Base-by-base conservation (phyloP, 768 basidiomycete genomes). In the Pleurotus citrinopileatus region DNA sequence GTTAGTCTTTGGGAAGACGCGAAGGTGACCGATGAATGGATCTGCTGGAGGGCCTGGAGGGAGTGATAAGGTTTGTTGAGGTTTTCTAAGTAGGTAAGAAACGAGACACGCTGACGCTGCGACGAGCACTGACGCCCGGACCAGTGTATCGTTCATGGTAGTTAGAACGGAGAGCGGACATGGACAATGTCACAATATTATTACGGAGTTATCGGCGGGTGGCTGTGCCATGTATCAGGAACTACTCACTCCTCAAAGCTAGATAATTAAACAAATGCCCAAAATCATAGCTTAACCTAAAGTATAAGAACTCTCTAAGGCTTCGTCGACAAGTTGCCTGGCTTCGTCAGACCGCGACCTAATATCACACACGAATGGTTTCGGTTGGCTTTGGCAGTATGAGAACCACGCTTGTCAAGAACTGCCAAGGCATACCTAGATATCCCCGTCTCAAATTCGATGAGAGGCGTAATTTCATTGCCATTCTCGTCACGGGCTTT, bases 361-460 rank as follows among this genome's bases (percentile, higher is more conserved):
- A 13, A 60, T 60, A 15, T 38, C 19, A 19, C 59, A 60, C 7
- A 51, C 44, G 23, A 48, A 29, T 38, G 58, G 57, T 15, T 19
- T 56, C 20, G 60, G 60, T 25, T 56, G 57, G 42, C 60, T 58
- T 22, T n/a, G 28, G 34, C 12, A 23, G n/a, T 19, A 5, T 37
- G 1, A 36, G 40, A 37, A 44, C 25, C 44, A 45, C 19, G 19
- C 15, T 15, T n/a, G 19, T 5, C 9, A 13, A 15, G 50, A 26
- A n/a, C 12, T n/a, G n/a, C 29, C 6, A 32, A 46, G 3, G 28
- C 13, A 29, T 40, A 76, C 77, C 76, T 68, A 57, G 79, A 73
- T 10, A 80, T 64, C 0, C 76, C 51, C 53, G 77, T 73, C 10
- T 73, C 71, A 57, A 73, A 74, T 4, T 59, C 65, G 2, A 73